phyloP scores from a whole-genome alignment of 257 asterid species.

The Fraxinus cuspidata region DNA sequence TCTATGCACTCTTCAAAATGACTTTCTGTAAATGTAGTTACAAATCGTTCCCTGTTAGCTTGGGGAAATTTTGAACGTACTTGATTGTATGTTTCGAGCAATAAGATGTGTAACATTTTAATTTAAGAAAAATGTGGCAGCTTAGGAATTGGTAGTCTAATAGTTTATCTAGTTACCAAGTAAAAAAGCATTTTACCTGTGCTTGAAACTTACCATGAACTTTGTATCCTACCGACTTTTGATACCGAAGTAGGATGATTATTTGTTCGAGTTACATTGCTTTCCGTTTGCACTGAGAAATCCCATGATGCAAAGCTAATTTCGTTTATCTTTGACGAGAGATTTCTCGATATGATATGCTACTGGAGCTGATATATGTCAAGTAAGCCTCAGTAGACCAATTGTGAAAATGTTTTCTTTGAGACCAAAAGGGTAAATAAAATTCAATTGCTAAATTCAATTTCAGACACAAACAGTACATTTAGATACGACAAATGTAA shows the following conservation, averaged over 20 bases:
- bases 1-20: constrained; percentile 45
- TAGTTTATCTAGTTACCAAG: not conserved
- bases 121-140: constrained; percentile 9
- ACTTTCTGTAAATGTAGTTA: not conserved
- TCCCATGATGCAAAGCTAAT: not conserved
- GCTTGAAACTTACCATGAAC: not conserved
- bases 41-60: constrained; percentile 16
- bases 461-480: not conserved
- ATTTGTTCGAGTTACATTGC: not conserved
- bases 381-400: not conserved
- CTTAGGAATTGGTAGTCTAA: constrained; percentile 6
- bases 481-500: not conserved
- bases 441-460: not conserved
- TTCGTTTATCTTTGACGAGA: not conserved
- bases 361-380: no score
- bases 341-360: not conserved
- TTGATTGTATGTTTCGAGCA: constrained; percentile 8
- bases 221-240: not conserved
- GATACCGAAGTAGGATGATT: not conserved
- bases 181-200: not conserved
- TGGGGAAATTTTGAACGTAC: constrained; percentile 17
- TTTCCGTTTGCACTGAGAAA: not conserved
- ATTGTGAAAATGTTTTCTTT: not conserved
- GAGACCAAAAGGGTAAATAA: not conserved
- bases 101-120: constrained; percentile 24